These are phyloP conservation scores for Mycosphaerelloides madeirae DNA, from an alignment of 2,329 filamentous ascomycete genomes.

Conservation along the genomic window DNA sequence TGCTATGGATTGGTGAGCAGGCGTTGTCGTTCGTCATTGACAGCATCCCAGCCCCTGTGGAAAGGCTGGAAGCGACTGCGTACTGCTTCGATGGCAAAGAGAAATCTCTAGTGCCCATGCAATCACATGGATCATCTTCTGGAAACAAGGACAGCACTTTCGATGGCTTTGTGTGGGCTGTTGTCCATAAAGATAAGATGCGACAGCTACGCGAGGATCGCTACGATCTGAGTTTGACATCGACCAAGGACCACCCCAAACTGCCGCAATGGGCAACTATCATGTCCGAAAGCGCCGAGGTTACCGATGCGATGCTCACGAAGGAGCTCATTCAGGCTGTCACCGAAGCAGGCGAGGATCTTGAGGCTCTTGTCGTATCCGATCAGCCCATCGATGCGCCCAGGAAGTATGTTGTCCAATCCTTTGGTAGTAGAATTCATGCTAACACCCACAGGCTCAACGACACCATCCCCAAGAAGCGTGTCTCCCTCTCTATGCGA, in stretches of 20 bases:
- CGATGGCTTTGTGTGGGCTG: slow-evolving; percentile 88
- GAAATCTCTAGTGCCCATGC: slow-evolving; percentile 64
- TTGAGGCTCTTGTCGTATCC: slow-evolving; percentile 82
- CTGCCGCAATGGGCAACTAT: slow-evolving; percentile 84
- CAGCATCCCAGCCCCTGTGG: slow-evolving; percentile 61
- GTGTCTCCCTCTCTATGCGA: slow-evolving; percentile 70
- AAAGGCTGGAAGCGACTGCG: slow-evolving; percentile 69
- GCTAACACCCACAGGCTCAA: slow-evolving; percentile 58
- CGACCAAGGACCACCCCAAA: slow-evolving; percentile 87
- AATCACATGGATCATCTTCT: slow-evolving; percentile 42
- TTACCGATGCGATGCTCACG: slow-evolving; percentile 81
- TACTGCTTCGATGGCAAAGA: slow-evolving; percentile 95
- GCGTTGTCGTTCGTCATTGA: slow-evolving; percentile 75
- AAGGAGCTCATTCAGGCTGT: slow-evolving; percentile 80
- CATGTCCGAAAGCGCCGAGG: slow-evolving; percentile 95
- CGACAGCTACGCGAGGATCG: slow-evolving; percentile 82
- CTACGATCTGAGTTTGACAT: slow-evolving; percentile 89
- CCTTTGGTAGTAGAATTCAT: not conserved
- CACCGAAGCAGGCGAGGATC: slow-evolving; percentile 68
- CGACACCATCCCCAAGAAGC: slow-evolving; percentile 80
- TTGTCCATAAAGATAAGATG: slow-evolving; percentile 95
- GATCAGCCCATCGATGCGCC: slow-evolving; percentile 90
- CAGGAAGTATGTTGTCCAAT: slow-evolving; percentile 55
- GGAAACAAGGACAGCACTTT: slow-evolving; percentile 59
- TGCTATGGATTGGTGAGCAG: slow-evolving; percentile 61